These are phyloP conservation scores for Pestalotiopsis fici DNA, from an alignment of 2,329 filamentous ascomycete species.

Conservation along the genomic window DNA sequence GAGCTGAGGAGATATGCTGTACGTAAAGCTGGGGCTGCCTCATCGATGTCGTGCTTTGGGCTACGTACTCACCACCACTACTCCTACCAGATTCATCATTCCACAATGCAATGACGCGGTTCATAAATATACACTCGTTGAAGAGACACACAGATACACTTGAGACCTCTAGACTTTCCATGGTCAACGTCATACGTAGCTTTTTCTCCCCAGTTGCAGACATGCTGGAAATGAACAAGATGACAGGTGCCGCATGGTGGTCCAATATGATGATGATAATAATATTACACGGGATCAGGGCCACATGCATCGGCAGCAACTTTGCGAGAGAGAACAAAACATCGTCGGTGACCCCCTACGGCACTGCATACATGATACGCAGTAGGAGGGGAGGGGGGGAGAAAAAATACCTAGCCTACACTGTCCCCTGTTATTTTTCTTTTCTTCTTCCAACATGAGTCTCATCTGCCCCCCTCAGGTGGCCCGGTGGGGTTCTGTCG, in stretches of 20 bases:
- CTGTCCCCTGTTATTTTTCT: background rate
- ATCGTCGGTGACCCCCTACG: background rate
- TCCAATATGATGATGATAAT: background rate
- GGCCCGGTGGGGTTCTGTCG: slow-evolving; percentile 1
- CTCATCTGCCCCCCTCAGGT: slow-evolving; percentile 6
- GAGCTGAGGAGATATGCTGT: background rate
- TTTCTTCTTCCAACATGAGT: no score
- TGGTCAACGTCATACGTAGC: background rate
- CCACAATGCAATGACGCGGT: background rate
- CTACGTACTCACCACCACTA: no score
- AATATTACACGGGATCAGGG: background rate
- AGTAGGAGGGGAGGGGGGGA: no score
- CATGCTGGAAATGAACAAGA: background rate
- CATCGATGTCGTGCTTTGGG: background rate
- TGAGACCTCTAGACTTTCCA: background rate
- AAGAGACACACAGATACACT: background rate
- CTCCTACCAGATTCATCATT: background rate
- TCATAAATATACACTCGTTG: no score
- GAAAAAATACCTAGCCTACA: no score
- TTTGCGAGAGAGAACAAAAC: background rate
- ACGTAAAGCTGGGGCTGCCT: background rate
- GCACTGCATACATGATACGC: background rate
- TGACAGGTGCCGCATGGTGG: background rate
- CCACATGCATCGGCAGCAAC: background rate
- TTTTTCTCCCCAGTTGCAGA: background rate